Evolutionary conservation across 768 basidiomycete genomes (phyloP).

Genomic region (Obba rivulosa): DNA sequence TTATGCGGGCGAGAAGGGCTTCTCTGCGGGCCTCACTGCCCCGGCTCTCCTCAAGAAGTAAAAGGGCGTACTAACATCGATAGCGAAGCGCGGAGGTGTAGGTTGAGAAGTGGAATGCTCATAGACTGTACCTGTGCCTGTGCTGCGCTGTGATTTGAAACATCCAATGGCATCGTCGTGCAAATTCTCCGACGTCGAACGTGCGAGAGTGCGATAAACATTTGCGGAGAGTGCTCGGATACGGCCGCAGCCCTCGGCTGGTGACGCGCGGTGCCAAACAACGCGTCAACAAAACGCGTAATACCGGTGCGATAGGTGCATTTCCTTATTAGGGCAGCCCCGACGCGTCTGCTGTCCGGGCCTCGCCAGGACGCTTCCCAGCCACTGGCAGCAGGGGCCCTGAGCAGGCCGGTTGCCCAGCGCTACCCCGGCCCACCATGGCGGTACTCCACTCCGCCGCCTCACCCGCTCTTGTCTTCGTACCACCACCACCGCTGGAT

Average conservation of each 20-base stretch:
- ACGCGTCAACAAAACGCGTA: conserved; percentile 1
- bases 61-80: conserved; percentile 1
- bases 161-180: not conserved
- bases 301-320: not conserved
- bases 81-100: conserved; percentile 3
- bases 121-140: conserved; percentile 2
- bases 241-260: too few species aligned
- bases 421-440: not conserved
- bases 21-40: conserved; percentile 69
- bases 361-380: too few species aligned
- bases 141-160: not conserved
- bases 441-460: not conserved
- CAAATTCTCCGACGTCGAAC: too few species aligned
- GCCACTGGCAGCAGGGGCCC: not conserved
- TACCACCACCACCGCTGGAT: conserved; percentile 4
- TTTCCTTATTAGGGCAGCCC: not conserved
- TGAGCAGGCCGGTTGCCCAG: not conserved
- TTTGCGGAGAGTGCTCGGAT: too few species aligned
- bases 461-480: not conserved
- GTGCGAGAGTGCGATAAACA: too few species aligned
- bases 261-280: not conserved
- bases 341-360: not conserved
- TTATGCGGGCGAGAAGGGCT: conserved; percentile 75
- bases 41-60: conserved; percentile 64
- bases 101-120: conserved; percentile 1